These are phyloP conservation scores for Boletellus deceptivus DNA, from an alignment of 1,284 basidiomycete species.

Conservation along the genomic window DNA sequence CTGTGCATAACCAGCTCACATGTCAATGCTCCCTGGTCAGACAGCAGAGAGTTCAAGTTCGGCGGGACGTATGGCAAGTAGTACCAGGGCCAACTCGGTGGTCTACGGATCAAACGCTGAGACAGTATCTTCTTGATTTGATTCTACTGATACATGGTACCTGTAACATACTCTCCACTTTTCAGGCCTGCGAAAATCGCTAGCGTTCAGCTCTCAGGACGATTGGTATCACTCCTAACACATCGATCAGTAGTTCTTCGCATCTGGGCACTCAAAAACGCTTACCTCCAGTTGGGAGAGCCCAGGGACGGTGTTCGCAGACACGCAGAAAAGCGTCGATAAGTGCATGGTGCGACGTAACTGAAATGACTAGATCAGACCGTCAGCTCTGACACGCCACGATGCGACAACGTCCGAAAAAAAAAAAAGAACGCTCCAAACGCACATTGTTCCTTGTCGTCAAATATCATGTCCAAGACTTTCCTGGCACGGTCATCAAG, in stretches of 20 bases:
- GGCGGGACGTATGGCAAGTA: slow-evolving; percentile 43
- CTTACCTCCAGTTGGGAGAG: slow-evolving; percentile 61
- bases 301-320: slow-evolving; percentile 43
- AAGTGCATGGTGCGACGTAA: slow-evolving; percentile 63
- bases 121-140: not conserved
- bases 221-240: slow-evolving; percentile 27
- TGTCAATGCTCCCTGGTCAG: slow-evolving; percentile 50
- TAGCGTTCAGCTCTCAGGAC: slow-evolving; percentile 18
- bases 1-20: slow-evolving; percentile 43
- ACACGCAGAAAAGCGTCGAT: slow-evolving; percentile 52
- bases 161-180: not conserved
- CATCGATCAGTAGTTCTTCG: slow-evolving; percentile 4
- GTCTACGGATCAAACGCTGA: not conserved
- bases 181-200: slow-evolving; percentile 12
- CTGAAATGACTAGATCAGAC: slow-evolving; percentile 50
- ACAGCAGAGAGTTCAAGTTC: slow-evolving; percentile 52
- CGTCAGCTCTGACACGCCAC: not conserved
- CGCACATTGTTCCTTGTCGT: slow-evolving; percentile 48
- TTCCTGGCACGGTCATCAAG: slow-evolving; percentile 51
- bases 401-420: too few species aligned
- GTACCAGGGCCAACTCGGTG: not conserved
- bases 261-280: not conserved
- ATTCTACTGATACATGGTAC: not conserved
- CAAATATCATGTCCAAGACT: slow-evolving; percentile 69
- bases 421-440: not conserved